Percentiles rank a stretch among this genome's conserved stretches.
phyloP scores from a whole-genome alignment of 805 yeast genomes.

The Ogataea ganodermae region DNA sequence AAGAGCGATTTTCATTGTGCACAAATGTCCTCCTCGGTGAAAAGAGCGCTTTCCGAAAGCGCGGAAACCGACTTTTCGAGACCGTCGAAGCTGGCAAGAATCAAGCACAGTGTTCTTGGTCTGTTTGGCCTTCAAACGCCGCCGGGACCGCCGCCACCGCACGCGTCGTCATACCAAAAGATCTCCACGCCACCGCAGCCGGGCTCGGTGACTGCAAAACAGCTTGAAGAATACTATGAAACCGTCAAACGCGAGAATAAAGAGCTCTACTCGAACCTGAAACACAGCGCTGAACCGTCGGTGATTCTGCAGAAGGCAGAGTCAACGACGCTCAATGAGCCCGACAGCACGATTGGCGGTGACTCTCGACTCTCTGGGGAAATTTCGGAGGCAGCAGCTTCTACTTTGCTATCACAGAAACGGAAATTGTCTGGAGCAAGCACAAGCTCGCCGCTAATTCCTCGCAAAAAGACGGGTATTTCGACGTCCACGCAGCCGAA shows the following conservation, averaged over 20 bases:
- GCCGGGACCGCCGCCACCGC: neutral
- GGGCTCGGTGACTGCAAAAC: slow-evolving; percentile 29
- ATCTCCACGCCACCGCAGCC: slow-evolving; percentile 5
- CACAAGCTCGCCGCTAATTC: slow-evolving; percentile 5
- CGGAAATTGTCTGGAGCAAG: slow-evolving; percentile 7
- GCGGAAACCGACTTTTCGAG: slow-evolving; percentile 7
- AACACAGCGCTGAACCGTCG: slow-evolving; percentile 9
- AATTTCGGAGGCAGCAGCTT: neutral
- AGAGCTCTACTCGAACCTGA: slow-evolving; percentile 19
- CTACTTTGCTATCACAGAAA: neutral
- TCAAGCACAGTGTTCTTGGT: slow-evolving; percentile 15
- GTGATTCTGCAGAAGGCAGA: slow-evolving; percentile 13
- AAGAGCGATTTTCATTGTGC: neutral
- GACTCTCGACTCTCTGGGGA: neutral
- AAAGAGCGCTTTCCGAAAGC: slow-evolving; percentile 17
- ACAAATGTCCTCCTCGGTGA: slow-evolving; percentile 16
- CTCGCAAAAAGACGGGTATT: neutral
- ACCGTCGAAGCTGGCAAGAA: slow-evolving; percentile 22
- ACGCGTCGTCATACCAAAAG: slow-evolving; percentile 1
- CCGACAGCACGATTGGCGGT: slow-evolving; percentile 1
- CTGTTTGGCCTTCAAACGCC: slow-evolving; percentile 6
- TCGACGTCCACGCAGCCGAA: neutral
- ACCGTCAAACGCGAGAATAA: slow-evolving; percentile 28
- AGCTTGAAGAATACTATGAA: slow-evolving; percentile 30
- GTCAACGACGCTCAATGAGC: slow-evolving; percentile 14